These are phyloP conservation scores for Dothistroma pini DNA, from an alignment of 2,329 filamentous ascomycete species.

Conservation along the genomic window DNA sequence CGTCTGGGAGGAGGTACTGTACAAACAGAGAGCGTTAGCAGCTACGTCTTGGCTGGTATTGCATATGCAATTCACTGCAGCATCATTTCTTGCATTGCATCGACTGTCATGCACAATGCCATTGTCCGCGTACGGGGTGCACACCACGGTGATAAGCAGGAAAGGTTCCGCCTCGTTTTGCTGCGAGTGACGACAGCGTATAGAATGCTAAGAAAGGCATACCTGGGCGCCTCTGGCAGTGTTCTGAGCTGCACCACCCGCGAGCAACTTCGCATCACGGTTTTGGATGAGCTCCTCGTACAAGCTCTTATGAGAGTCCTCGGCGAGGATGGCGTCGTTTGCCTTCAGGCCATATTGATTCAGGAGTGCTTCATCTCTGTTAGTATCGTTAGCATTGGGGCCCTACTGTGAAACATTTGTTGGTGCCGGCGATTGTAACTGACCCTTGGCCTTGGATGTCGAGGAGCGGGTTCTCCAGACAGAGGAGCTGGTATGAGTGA, in stretches of 20 bases:
- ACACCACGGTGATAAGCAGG: background rate
- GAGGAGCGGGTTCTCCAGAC: conserved; percentile 95
- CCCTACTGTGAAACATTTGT: conserved; percentile 11
- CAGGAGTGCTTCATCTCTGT: conserved; percentile 76
- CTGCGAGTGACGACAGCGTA: background rate
- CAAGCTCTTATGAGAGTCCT: conserved; percentile 81
- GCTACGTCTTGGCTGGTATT: background rate
- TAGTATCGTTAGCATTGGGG: conserved; percentile 28
- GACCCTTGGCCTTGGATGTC: conserved; percentile 85
- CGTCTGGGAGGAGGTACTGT: conserved; percentile 81
- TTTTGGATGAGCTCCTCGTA: conserved; percentile 94
- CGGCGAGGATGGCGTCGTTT: conserved; percentile 96
- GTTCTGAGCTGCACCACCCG: conserved; percentile 96
- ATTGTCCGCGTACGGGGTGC: background rate
- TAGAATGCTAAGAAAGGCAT: conserved; percentile 20
- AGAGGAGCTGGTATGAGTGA: conserved; percentile 78
- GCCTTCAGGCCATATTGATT: conserved; percentile 90
- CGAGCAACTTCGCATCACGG: conserved; percentile 89
- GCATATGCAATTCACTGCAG: background rate
- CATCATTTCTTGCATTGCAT: background rate
- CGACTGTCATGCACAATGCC: background rate
- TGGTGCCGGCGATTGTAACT: conserved; percentile 21
- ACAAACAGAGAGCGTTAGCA: conserved; percentile 7
- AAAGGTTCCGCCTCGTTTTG: background rate
- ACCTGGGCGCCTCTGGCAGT: conserved; percentile 87